Percentiles rank a stretch among this genome's conserved stretches.
Conservation (phyloP, 1,284 basidiomycete genomes). For the Xerocomus amazonicus region DNA sequence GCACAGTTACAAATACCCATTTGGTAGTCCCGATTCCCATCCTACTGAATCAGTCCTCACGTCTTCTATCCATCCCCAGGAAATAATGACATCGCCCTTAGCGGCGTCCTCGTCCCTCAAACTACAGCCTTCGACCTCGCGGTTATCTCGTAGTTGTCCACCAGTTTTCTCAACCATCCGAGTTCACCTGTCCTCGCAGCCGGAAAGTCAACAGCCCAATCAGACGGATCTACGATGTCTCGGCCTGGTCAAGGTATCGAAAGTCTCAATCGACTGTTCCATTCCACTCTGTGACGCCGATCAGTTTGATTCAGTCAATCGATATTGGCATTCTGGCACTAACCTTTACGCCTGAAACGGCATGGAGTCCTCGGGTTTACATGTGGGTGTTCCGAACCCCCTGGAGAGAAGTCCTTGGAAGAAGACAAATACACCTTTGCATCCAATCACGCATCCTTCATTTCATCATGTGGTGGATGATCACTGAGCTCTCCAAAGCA, state of each 20-base stretch:
- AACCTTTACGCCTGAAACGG: conserved; percentile 48
- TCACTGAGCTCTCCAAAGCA: background rate
- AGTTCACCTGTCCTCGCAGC: conserved; percentile 56
- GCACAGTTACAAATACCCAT: conserved; percentile 46
- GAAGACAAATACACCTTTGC: no score
- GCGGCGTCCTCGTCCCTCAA: conserved; percentile 59
- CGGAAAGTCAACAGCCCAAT: conserved; percentile 56
- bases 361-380: conserved; percentile 56
- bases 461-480: no score
- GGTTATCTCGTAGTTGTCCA: conserved; percentile 63
- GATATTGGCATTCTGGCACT: conserved; percentile 62
- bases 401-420: no score
- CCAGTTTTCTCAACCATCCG: conserved; percentile 72
- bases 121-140: conserved; percentile 46
- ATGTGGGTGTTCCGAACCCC: no score
- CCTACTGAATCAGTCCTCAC: background rate
- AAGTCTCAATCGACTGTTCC: conserved; percentile 58
- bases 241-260: conserved; percentile 69
- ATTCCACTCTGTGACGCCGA: conserved; percentile 52
- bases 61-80: conserved; percentile 44
- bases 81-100: conserved; percentile 58
- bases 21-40: conserved; percentile 39
- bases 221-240: conserved; percentile 52
- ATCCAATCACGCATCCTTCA: no score
- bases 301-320: conserved; percentile 69